Evolutionary conservation across 2,329 filamentous ascomycete genomes (phyloP), one percentile per base, ranked within the genome.

Genomic region (Diaporthe sp.): DNA sequence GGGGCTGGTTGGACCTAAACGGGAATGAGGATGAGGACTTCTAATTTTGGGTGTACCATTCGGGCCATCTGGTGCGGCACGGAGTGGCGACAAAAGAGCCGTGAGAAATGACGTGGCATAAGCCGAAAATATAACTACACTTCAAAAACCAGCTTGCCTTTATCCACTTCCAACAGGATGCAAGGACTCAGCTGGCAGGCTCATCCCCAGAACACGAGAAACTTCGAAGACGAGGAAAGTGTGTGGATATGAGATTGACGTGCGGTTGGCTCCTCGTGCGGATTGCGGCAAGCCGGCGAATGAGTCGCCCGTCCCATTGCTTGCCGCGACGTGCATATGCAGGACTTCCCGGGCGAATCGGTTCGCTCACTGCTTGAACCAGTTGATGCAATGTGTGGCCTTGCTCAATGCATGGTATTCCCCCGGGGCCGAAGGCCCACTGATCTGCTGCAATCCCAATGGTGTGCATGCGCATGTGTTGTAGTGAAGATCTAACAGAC

Each of bases 241-340:
- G 57, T 60, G 57, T 60, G 57, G 34, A 12, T 39, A 13, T 42
- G 13, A 8, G 34, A 39, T 4, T 55, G 34, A n/a, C 22, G n/a
- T 37, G 34, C n/a, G 15, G 49, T 39, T 28, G 46, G 28, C 3
- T 25, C 58, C 34, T 61, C 53, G 37, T 55, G 65, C 46, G 55
- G 13, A 34, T 39, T 70, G 65, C 65, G 65, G 65, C 31, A 68
- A 68, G 34, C 31, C 22, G 65, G 31, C 65, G 65, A 68, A 68
- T 68, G 65, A 68, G 9, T 68, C 62, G 31, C 9, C 31, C 46
- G 31, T 17, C 31, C 46, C 31, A 25, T 34, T 51, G 44, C 19
- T 39, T 53, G 49, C 31, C 65, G 65, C 65, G 65, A 55, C 49
- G 15, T 70, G 65, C 65, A 55, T 53, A 28, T 28, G 34, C 61